phyloP scores from a whole-genome alignment of 352 stramenopile species.

The Phytopythium chamaehyphon region DNA sequence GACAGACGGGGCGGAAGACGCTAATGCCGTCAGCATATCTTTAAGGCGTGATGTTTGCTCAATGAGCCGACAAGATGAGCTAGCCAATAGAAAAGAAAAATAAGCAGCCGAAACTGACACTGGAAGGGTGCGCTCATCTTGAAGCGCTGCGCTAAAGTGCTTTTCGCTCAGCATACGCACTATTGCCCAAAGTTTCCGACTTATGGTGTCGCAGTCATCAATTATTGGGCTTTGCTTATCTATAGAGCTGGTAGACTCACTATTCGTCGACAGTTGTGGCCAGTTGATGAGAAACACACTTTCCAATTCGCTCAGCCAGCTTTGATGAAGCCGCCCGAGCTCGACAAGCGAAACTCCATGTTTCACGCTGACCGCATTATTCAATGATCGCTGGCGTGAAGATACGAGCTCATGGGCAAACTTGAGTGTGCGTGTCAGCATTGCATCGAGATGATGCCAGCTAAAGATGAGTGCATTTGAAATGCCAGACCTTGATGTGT shows the following conservation, averaged over 20 bases:
- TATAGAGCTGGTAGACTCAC: neutral
- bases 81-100: conserved; percentile 31
- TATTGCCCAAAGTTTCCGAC: conserved; percentile 26
- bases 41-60: conserved; percentile 13
- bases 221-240: neutral
- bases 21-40: conserved; percentile 15
- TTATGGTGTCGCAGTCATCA: conserved; percentile 8
- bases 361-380: neutral
- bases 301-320: conserved; percentile 49
- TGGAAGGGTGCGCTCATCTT: conserved; percentile 15
- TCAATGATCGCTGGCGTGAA: too few relatives aligned
- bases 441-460: conserved; percentile 35
- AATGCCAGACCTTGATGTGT: neutral
- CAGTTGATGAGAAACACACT: conserved; percentile 40
- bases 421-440: conserved; percentile 33
- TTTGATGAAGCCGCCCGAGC: conserved; percentile 57
- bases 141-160: conserved; percentile 58
- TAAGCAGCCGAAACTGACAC: conserved; percentile 35
- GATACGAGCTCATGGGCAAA: conserved; percentile 12
- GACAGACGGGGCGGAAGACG: conserved; percentile 3
- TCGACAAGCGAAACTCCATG: conserved; percentile 29
- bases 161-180: conserved; percentile 49
- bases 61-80: neutral
- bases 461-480: conserved; percentile 27
- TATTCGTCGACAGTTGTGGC: neutral